These are phyloP conservation scores for Globisporangium megalacanthum DNA, from an alignment of 352 stramenopile genomes.

Conservation along the genomic window DNA sequence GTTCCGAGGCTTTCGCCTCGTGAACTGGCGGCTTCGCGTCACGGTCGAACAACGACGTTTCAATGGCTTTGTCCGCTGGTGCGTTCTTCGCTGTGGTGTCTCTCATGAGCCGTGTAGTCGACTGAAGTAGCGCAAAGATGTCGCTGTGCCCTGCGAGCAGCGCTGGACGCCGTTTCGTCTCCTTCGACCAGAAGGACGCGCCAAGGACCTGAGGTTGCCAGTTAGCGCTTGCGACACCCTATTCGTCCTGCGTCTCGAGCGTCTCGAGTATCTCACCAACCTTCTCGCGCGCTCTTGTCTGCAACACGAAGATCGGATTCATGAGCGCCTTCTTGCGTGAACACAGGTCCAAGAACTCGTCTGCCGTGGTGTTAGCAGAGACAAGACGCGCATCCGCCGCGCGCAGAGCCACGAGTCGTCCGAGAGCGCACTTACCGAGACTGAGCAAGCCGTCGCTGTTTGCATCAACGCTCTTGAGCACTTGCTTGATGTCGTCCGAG, in stretches of 20 bases:
- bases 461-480: slow-evolving; percentile 29
- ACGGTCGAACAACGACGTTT: slow-evolving; percentile 6
- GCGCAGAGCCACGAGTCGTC: not conserved
- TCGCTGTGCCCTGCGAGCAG: slow-evolving; percentile 20
- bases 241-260: not conserved
- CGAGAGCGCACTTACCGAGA: slow-evolving; percentile 9
- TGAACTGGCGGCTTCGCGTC: not conserved
- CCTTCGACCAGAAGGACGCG: slow-evolving; percentile 26
- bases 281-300: slow-evolving; percentile 22
- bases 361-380: slow-evolving; percentile 7
- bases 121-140: slow-evolving; percentile 22
- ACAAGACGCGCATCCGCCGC: not conserved
- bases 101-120: slow-evolving; percentile 8
- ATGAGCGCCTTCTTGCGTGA: slow-evolving; percentile 30
- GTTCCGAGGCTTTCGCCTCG: slow-evolving; percentile 14
- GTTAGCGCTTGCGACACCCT: slow-evolving; percentile 16
- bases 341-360: slow-evolving; percentile 35
- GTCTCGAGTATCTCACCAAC: not conserved
- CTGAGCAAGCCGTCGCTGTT: slow-evolving; percentile 28
- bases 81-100: not conserved
- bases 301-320: slow-evolving; percentile 34
- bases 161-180: slow-evolving; percentile 23
- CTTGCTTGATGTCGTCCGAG: slow-evolving; percentile 22
- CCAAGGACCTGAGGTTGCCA: slow-evolving; percentile 13
- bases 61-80: not conserved